Evolutionary conservation across 495 filamentous ascomycete species (phyloP).

Genomic region (Thozetella sp.): DNA sequence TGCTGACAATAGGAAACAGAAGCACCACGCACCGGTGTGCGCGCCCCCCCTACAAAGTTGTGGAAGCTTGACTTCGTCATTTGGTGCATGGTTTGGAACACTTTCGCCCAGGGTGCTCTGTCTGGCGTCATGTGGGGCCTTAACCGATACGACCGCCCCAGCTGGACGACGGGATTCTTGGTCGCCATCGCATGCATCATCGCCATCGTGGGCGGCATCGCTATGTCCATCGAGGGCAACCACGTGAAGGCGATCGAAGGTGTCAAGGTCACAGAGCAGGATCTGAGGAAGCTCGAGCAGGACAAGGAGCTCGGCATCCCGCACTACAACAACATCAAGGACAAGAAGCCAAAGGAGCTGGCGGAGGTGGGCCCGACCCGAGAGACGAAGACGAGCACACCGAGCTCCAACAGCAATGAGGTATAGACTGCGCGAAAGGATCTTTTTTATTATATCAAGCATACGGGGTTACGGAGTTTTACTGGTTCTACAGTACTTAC

Average conservation of each 20-base stretch:
- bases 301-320: conserved; percentile 50
- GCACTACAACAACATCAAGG: conserved; percentile 57
- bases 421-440: too few relatives aligned
- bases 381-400: neutral
- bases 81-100: conserved; percentile 75
- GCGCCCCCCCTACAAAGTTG: conserved; percentile 62
- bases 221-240: conserved; percentile 67
- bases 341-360: conserved; percentile 47
- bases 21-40: conserved; percentile 59
- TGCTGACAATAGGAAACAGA: neutral
- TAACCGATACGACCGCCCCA: conserved; percentile 69
- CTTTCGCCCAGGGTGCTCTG: conserved; percentile 70
- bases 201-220: conserved; percentile 67
- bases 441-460: too few relatives aligned
- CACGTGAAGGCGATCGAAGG: conserved; percentile 67
- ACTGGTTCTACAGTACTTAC: too few relatives aligned
- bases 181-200: conserved; percentile 70
- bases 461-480: too few relatives aligned
- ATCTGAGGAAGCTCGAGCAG: conserved; percentile 39
- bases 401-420: neutral
- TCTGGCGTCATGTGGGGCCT: conserved; percentile 81
- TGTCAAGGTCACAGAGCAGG: conserved; percentile 47
- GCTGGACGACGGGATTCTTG: conserved; percentile 75
- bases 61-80: conserved; percentile 86
- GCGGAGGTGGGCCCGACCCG: conserved; percentile 8